These are phyloP conservation scores for Pestalotiopsis sp. DNA, from an alignment of 2,329 filamentous ascomycete genomes.

Conservation along the genomic window DNA sequence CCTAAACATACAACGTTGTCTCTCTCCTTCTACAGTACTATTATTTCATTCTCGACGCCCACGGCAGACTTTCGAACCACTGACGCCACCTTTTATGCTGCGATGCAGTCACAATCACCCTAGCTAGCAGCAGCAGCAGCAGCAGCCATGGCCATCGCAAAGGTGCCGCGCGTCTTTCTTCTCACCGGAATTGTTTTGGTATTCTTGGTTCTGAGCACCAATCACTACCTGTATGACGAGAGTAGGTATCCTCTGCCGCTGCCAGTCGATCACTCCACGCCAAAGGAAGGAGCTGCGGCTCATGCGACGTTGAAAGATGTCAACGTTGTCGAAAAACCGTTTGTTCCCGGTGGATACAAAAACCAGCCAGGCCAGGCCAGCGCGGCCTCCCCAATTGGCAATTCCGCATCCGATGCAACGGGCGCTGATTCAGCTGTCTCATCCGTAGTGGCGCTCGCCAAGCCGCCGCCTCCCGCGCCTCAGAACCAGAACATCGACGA, in stretches of 20 bases:
- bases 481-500: background rate
- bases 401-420: background rate
- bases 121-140: background rate
- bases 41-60: background rate
- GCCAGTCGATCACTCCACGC: background rate
- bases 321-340: background rate
- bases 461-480: background rate
- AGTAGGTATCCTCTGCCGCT: conserved; percentile 18
- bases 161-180: conserved; percentile 27
- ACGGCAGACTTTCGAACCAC: background rate
- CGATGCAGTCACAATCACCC: conserved; percentile 35
- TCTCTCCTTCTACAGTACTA: background rate
- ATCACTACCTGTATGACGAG: conserved; percentile 25
- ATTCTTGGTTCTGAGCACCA: conserved; percentile 28
- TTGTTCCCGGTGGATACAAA: background rate
- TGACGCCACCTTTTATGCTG: background rate
- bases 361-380: background rate
- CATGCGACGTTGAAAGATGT: background rate
- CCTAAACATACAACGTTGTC: background rate
- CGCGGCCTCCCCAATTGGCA: background rate
- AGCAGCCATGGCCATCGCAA: conserved; percentile 25
- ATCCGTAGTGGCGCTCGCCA: background rate
- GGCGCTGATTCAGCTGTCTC: background rate
- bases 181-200: conserved; percentile 24
- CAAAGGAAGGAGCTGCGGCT: background rate